Base-by-base conservation (phyloP, 1,284 basidiomycete species). In the Ustilago xerochloae region DNA sequence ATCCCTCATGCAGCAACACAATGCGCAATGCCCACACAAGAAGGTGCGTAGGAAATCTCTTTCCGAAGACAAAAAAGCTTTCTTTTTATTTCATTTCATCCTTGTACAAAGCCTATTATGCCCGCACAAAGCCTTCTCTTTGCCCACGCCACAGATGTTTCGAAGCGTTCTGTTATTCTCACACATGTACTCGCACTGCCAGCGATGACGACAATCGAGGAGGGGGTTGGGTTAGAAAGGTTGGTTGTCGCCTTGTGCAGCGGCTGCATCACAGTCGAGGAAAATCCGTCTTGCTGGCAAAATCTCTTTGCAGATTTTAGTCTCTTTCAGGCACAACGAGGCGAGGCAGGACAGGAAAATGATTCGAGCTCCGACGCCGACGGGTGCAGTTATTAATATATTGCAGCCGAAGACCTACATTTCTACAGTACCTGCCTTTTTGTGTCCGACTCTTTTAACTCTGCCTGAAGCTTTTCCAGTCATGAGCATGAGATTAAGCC, bases 291-390 rank as follows among this genome's bases (percentile, higher is more conserved):
- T 49, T 43, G 56, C 56, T 58, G 56, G 36, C 56, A 54, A 7
- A n/a, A 22, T 26, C 15, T n/a, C 29, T 3, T 26, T 10, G 13
- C 18, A 32, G n/a, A n/a, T 30, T 29, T 35, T 49, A 1, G 13
- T 53, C 28, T 41, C 12, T n/a, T 18, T 8, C 36, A 35, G 51
- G 9, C 52, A 26, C 29, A 38, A 28, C 4, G 8, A 38, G 22
- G 16, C 22, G 35, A 35, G 16, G n/a, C 30, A 32, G 10, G 18
- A 18, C 22, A 18, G 6, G 18, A 18, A 28, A 55, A 26, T 28
- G 7, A 47, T 57, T 52, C 49, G 15, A 56, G 8, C 49, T 63
- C 62, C 62, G 54, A 63, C 41, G 54, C 49, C 50, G 55, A 58
- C 55, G 38, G 54, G 38, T 41, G 50, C 49, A 24, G 10, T 8